Conservation (phyloP, 805 yeast genomes). For the Hanseniaspora pseudoguilliermondii region DNA sequence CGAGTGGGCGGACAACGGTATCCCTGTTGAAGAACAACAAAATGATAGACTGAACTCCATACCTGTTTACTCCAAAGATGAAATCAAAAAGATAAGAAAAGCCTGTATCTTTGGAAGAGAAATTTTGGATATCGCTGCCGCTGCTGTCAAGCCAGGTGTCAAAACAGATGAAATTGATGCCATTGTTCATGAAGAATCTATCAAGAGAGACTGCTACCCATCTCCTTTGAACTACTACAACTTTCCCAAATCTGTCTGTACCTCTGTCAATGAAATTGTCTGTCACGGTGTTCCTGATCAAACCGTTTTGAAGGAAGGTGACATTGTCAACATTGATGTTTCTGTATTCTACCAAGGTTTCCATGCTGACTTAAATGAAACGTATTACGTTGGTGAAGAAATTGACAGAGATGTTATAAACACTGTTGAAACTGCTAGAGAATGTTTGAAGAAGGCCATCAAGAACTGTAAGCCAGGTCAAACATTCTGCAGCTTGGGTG, state of each 20-base stretch:
- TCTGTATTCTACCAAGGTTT: constrained; percentile 73
- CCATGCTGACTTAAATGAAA: constrained; percentile 92
- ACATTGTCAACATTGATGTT: constrained; percentile 82
- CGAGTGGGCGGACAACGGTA: constrained; percentile 73
- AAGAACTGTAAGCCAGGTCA: constrained; percentile 80
- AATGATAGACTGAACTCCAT: constrained; percentile 59
- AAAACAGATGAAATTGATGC: constrained; percentile 88
- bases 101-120: constrained; percentile 74
- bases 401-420: constrained; percentile 65
- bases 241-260: constrained; percentile 84
- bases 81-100: constrained; percentile 58
- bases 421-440: constrained; percentile 84
- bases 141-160: constrained; percentile 69
- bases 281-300: constrained; percentile 97
- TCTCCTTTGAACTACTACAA: constrained; percentile 90
- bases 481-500: constrained; percentile 76
- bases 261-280: constrained; percentile 86
- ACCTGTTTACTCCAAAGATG: constrained; percentile 49
- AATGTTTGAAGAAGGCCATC: constrained; percentile 74
- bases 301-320: constrained; percentile 79
- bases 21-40: constrained; percentile 64
- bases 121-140: constrained; percentile 78
- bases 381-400: constrained; percentile 90
- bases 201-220: constrained; percentile 83
- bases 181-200: constrained; percentile 74